Conservation (phyloP, 1,139 yeast species). For the Hanseniaspora uvarum region DNA sequence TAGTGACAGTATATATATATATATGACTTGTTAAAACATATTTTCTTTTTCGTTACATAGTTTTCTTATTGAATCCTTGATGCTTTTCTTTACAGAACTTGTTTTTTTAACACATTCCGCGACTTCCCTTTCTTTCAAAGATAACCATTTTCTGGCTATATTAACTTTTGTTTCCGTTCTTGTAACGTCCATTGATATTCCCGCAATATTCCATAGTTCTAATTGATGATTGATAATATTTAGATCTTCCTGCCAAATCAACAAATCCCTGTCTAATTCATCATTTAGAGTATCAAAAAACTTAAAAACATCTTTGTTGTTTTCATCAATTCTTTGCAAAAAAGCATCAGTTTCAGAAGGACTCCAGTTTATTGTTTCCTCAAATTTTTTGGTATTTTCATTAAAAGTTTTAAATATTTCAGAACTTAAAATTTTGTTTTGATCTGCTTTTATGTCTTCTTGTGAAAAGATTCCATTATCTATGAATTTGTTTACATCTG, state of each 20-base stretch:
- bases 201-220: slow-evolving; percentile 11
- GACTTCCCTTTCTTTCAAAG: slow-evolving; percentile 4
- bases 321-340: background rate
- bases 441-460: slow-evolving; percentile 1
- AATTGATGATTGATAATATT: background rate
- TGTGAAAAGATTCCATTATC: background rate
- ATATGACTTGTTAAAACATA: background rate
- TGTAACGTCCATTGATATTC: slow-evolving; percentile 9
- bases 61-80: slow-evolving; percentile 1
- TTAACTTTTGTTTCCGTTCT: slow-evolving; percentile 2
- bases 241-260: slow-evolving; percentile 5
- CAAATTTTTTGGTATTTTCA: background rate
- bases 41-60: slow-evolving; percentile 4
- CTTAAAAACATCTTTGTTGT: background rate
- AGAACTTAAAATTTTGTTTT: background rate
- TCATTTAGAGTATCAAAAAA: slow-evolving; percentile 6
- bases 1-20: slow-evolving; percentile 18
- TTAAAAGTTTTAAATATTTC: background rate
- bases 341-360: background rate
- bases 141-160: slow-evolving; percentile 3
- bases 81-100: slow-evolving; percentile 1
- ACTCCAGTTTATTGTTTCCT: background rate
- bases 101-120: background rate
- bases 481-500: background rate
- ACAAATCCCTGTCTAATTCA: slow-evolving; percentile 7